A percentile compares a stretch with the other conserved stretches of the same genome.
Evolutionary conservation across 768 basidiomycete species (phyloP).

Genomic region (Phylloporus sp.): DNA sequence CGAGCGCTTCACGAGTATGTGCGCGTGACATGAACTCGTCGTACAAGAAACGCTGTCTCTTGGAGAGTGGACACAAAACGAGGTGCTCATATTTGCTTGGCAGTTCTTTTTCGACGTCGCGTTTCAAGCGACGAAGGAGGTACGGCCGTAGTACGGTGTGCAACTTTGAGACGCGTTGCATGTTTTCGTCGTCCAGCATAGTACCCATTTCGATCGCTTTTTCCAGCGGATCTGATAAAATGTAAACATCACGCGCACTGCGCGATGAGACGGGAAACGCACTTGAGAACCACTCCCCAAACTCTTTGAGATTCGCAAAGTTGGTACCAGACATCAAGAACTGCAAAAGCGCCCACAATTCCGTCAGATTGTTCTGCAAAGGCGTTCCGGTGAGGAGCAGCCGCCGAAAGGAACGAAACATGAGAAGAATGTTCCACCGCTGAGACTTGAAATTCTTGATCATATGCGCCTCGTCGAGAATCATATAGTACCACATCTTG

Average conservation of each 20-base stretch:
- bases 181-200: conserved; percentile 72
- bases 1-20: conserved; percentile 75
- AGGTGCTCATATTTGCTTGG: conserved; percentile 94
- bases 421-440: conserved; percentile 86
- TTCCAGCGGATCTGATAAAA: conserved; percentile 78
- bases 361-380: conserved; percentile 92
- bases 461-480: conserved; percentile 95
- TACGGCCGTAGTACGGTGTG: conserved; percentile 95
- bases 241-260: neutral
- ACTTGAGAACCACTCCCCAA: conserved; percentile 97
- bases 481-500: conserved; percentile 94
- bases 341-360: conserved; percentile 92
- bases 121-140: conserved; percentile 90
- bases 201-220: conserved; percentile 87
- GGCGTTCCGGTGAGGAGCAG: conserved; percentile 94
- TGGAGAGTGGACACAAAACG: conserved; percentile 82
- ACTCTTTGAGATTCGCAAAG: conserved; percentile 91
- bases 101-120: conserved; percentile 94
- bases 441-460: conserved; percentile 97
- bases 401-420: conserved; percentile 83
- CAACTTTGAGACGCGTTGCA: conserved; percentile 82
- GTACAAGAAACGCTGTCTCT: conserved; percentile 90
- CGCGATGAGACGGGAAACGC: conserved; percentile 30
- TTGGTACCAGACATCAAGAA: conserved; percentile 88
- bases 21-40: conserved; percentile 94